A percentile compares a stretch with the other conserved stretches of the same genome.
phyloP scores from a whole-genome alignment of 2,329 filamentous ascomycete genomes.

The Pseudogymnoascus sp. region DNA sequence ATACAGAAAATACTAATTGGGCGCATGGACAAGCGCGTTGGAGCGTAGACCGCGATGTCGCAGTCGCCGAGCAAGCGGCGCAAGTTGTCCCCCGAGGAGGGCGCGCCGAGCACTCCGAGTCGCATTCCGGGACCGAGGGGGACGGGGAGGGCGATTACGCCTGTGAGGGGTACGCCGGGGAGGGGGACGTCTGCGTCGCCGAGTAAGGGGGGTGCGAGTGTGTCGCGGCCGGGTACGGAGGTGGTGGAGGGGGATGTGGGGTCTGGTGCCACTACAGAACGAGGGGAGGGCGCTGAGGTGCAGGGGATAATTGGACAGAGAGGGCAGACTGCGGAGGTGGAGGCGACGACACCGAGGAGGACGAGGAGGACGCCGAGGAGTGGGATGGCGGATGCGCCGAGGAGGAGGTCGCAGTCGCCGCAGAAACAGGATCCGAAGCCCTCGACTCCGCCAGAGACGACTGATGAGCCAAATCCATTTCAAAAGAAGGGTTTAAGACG shows the following conservation, averaged over 20 bases:
- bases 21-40: neutral
- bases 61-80: constrained; percentile 56
- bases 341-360: neutral
- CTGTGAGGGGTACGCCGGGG: constrained; percentile 26
- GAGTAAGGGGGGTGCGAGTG: constrained; percentile 17
- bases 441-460: neutral
- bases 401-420: constrained; percentile 9
- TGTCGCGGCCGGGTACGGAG: neutral
- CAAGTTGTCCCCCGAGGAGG: constrained; percentile 50
- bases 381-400: neutral
- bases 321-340: neutral
- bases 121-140: constrained; percentile 21
- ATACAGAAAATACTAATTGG: neutral
- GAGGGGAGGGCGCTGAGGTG: neutral
- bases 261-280: neutral
- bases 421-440: neutral
- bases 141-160: constrained; percentile 25
- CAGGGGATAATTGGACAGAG: constrained; percentile 10
- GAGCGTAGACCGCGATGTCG: constrained; percentile 36
- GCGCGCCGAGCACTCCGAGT: constrained; percentile 34
- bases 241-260: neutral
- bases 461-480: neutral
- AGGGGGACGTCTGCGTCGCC: constrained; percentile 21
- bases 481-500: constrained; percentile 2
- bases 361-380: neutral